Conservation (phyloP, 2,329 filamentous ascomycete species). For the Sphaerulina vaccinii region DNA sequence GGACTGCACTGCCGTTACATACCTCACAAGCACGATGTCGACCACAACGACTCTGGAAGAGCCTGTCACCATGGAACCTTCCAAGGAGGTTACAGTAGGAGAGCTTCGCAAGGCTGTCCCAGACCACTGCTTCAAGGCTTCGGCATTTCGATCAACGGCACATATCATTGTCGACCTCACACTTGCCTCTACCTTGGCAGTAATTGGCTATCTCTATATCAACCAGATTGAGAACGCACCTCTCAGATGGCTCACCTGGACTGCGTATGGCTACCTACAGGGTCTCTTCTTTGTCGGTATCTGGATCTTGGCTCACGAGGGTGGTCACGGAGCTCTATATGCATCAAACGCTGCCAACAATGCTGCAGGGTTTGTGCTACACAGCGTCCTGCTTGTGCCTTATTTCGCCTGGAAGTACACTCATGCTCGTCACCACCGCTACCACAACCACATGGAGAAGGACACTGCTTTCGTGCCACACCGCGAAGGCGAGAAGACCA, state of each 20-base stretch:
- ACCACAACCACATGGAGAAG: constrained; percentile 46
- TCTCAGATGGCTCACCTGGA: constrained; percentile 17
- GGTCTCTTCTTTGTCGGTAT: constrained; percentile 62
- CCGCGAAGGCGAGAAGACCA: constrained; percentile 9
- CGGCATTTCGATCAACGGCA: constrained; percentile 5
- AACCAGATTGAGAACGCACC: constrained; percentile 5
- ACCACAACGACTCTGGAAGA: neutral
- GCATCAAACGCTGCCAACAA: constrained; percentile 58
- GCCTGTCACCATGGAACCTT: neutral
- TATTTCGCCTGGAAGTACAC: constrained; percentile 73
- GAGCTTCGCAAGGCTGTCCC: constrained; percentile 14
- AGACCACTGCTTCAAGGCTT: constrained; percentile 14
- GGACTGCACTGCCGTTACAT: neutral
- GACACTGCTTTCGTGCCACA: constrained; percentile 41
- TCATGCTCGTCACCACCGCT: constrained; percentile 68
- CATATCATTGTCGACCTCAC: constrained; percentile 14
- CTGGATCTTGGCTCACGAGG: constrained; percentile 71
- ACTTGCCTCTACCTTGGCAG: constrained; percentile 9
- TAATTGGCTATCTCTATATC: constrained; percentile 5
- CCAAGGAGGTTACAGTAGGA: neutral
- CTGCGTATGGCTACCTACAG: constrained; percentile 61
- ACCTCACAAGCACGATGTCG: neutral
- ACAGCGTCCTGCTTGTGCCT: constrained; percentile 65
- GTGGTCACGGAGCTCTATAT: constrained; percentile 69
- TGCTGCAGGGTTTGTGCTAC: constrained; percentile 61